A percentile compares a stretch with the other conserved stretches of the same genome.
Conservation (phyloP, 164 flowering plant genomes). For the Tetracentron sinense region DNA sequence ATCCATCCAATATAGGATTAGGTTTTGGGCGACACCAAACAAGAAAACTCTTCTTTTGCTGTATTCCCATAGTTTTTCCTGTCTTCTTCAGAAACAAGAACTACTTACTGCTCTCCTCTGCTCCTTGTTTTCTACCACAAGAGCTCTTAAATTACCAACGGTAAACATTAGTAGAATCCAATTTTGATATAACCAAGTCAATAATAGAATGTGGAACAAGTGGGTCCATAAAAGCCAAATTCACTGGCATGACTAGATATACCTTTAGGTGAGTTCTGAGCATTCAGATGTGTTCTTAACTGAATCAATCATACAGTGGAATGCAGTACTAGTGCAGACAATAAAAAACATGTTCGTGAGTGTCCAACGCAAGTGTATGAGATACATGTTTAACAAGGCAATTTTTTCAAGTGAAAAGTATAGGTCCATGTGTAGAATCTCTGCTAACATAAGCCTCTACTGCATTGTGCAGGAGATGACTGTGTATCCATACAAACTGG, state of each 20-base stretch:
- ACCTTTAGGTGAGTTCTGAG: too few species aligned
- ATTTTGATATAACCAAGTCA: too few species aligned
- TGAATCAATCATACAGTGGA: too few species aligned
- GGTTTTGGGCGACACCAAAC: background rate
- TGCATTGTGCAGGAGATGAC: slow-evolving; percentile 40
- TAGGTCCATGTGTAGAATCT: background rate
- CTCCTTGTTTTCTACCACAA: too few species aligned
- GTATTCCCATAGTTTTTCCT: background rate
- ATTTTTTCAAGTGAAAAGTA: background rate
- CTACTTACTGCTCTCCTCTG: background rate
- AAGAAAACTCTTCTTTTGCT: background rate
- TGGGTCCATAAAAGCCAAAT: too few species aligned
- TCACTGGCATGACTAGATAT: too few species aligned
- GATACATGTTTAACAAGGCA: slow-evolving; percentile 4
- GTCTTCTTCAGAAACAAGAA: slow-evolving; percentile 4
- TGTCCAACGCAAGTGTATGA: too few species aligned
- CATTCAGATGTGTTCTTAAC: too few species aligned
- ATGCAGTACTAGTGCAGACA: too few species aligned
- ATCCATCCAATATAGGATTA: slow-evolving; percentile 10
- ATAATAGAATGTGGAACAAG: background rate
- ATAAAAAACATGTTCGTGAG: background rate
- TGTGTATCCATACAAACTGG: slow-evolving; percentile 51
- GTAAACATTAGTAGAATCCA: too few species aligned
- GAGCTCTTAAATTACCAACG: too few species aligned
- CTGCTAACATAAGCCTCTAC: slow-evolving; percentile 8